Base-by-base conservation (phyloP, 176 grass and related monocot genomes). In the Thalia dealbata region DNA sequence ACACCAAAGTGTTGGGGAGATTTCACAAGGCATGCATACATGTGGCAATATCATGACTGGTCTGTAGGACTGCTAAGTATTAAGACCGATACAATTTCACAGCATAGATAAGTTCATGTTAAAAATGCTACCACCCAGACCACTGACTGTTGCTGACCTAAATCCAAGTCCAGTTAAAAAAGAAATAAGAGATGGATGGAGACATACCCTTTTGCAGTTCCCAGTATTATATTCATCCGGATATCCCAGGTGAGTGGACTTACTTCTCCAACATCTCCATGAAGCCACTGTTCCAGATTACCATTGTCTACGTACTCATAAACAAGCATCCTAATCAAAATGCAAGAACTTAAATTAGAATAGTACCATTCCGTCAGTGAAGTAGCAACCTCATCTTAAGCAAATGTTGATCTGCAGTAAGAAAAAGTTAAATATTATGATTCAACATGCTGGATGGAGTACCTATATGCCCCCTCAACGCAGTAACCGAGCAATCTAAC, bases 141-240 rank as follows among this genome's bases (percentile, higher is more conserved):
- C 24, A 27, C 19, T 15, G 18, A 21, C 21, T 41, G 64, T 42
- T 67, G 28, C 64, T 67, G 15, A 44, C 14, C 25, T 19, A 35
- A 10, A 19, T 45, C 65, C 19, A 44, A 43, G 6, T 45, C 35
- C 3, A 68, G 16, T 43, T 35, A 21, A 51, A 38, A 77, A 35
- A 29, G 38, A 28, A 13, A n/a, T 35, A 28, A 18, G 15, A n/a
- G 58, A 44, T 27, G 15, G 52, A 82, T 42, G 30, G 67, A 28
- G 28, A 64, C 68, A 81, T 78, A 99, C 95, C 87, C 95, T 93
- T 85, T 93, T 48, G 95, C 90, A 11, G 95, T 99, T 83, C 95
- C 95, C 55, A 99, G 87, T 60, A 99, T 91, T 74, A 93, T 91
- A 78, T 86, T 91, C 85, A 99, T 99, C 85, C 95, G 86, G 26